Conservation (phyloP, 176 grass and related monocot genomes). For the Oropetium thomaeum region DNA sequence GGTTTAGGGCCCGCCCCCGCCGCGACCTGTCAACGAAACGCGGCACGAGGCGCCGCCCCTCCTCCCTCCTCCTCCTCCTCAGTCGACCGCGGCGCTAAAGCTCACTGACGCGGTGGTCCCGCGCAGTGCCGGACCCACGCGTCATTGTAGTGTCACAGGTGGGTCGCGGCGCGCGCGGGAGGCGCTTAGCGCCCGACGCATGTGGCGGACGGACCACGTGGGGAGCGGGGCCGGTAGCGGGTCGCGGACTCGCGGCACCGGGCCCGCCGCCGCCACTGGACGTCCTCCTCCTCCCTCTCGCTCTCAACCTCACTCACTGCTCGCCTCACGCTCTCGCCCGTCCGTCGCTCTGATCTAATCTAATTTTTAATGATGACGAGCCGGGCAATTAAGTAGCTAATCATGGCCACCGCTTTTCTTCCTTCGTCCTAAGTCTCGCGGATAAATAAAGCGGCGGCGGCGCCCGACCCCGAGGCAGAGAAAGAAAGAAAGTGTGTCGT, state of each 20-base stretch:
- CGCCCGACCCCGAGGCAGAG: too few relatives aligned
- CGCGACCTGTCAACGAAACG: not conserved
- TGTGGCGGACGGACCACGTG: not conserved
- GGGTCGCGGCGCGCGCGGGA: not conserved
- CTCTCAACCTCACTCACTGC: too few relatives aligned
- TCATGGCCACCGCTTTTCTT: not conserved
- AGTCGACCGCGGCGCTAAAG: too few relatives aligned
- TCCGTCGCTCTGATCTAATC: not conserved
- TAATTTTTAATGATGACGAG: not conserved
- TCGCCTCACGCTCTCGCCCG: not conserved
- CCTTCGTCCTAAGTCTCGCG: conserved; percentile 31
- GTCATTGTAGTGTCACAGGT: not conserved
- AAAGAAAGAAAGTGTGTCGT: not conserved
- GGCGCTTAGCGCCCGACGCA: not conserved
- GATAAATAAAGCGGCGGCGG: conserved; percentile 39
- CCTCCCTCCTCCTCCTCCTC: too few relatives aligned
- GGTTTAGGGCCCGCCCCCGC: not conserved
- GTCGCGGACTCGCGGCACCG: not conserved
- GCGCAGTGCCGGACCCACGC: rapidly evolving
- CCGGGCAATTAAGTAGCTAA: conserved; percentile 32
- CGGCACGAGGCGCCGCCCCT: not conserved
- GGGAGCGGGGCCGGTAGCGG: not conserved
- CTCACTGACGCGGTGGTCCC: not conserved
- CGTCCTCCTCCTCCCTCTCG: not conserved
- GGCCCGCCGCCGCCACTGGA: not conserved